A percentile compares a stretch with the other conserved stretches of the same genome.
Evolutionary conservation across 2,329 filamentous ascomycete species (phyloP).

Genomic region (Diaporthe batatas): DNA sequence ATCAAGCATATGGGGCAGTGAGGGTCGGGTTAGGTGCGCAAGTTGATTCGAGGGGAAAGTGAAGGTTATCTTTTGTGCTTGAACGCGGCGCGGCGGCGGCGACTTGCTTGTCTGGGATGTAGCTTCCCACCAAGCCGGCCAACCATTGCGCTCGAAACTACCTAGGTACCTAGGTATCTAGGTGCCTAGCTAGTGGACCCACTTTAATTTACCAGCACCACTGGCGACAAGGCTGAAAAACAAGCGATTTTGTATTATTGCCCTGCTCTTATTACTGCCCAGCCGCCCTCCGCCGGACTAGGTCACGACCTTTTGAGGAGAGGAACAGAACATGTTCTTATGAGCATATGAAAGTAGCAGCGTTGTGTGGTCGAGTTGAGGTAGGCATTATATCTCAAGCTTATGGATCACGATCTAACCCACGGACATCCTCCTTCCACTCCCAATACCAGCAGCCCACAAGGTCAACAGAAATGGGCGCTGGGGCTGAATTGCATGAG

Average conservation of each 20-base stretch:
- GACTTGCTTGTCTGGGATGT: conserved; percentile 3
- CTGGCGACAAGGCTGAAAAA: conserved; percentile 5
- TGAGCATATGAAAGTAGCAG: neutral
- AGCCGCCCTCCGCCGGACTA: neutral
- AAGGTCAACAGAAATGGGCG: neutral
- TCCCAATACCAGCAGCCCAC: neutral
- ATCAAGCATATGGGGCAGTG: neutral
- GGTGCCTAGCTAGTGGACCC: neutral
- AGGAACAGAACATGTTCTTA: neutral
- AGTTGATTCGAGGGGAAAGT: no score
- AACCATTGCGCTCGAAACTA: neutral
- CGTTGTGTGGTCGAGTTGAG: conserved; percentile 11
- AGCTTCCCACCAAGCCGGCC: conserved; percentile 2
- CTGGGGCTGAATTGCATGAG: neutral
- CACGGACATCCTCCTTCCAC: no score
- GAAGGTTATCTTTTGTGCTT: neutral
- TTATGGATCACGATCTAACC: neutral
- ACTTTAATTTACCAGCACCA: conserved; percentile 15
- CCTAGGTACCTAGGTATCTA: no score
- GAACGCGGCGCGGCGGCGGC: neutral
- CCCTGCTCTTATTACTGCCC: neutral
- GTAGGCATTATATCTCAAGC: neutral
- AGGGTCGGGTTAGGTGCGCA: neutral
- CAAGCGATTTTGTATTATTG: conserved; percentile 10
- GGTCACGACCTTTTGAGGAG: neutral